Percentiles rank a stretch among this genome's conserved stretches.
Conservation (phyloP, 805 yeast species). For the Brettanomyces anomalus region DNA sequence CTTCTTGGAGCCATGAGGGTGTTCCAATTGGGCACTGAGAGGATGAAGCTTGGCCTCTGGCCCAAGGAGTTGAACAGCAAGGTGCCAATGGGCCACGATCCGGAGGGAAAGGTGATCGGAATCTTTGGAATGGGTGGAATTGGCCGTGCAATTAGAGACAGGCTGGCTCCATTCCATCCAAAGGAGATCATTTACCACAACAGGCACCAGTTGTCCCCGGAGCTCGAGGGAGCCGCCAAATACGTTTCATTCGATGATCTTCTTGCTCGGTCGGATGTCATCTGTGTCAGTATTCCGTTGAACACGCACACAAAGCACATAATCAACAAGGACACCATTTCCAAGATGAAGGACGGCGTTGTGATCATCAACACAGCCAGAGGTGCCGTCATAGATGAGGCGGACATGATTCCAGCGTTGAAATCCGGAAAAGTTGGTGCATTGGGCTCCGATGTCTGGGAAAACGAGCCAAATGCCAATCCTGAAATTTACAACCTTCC, state of each 20-base stretch:
- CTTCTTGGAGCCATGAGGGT: constrained; percentile 44
- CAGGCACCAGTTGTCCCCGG: constrained; percentile 48
- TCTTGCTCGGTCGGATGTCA: constrained; percentile 52
- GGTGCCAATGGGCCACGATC: constrained; percentile 60
- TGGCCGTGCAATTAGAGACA: constrained; percentile 69
- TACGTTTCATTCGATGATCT: constrained; percentile 65
- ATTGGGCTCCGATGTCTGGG: constrained; percentile 71
- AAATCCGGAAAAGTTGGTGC: constrained; percentile 58
- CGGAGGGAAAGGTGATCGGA: constrained; percentile 68
- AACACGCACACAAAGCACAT: constrained; percentile 63
- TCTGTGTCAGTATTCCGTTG: constrained; percentile 72
- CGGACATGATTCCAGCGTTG: constrained; percentile 44
- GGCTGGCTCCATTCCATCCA: constrained; percentile 72
- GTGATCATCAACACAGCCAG: constrained; percentile 82
- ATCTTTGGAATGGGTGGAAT: constrained; percentile 86
- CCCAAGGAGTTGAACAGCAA: constrained; percentile 37
- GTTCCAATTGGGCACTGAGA: constrained; percentile 50
- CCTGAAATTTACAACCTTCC: constrained; percentile 52
- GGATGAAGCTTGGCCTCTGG: constrained; percentile 57
- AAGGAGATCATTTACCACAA: constrained; percentile 63
- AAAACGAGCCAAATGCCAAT: constrained; percentile 61
- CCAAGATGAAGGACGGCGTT: constrained; percentile 71
- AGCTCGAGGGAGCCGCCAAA: constrained; percentile 58
- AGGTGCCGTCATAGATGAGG: constrained; percentile 74
- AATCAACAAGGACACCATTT: constrained; percentile 50